Evolutionary conservation across 2,329 filamentous ascomycete species (phyloP), one percentile per base, ranked within the genome.

Genomic region (Phaeosphaeriaceae sp.): DNA sequence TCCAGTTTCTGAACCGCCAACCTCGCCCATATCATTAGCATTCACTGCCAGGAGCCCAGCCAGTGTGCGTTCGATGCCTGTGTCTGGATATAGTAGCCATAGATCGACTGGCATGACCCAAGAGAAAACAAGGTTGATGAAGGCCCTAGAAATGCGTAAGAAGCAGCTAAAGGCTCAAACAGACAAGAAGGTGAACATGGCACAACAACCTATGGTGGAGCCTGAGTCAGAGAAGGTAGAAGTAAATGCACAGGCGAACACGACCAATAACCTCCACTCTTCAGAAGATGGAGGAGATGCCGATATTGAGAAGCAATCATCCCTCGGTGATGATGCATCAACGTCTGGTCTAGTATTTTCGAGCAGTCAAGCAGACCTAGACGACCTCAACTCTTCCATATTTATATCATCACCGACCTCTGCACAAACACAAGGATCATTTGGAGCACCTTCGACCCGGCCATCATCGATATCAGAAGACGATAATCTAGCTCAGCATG

Each of bases 91-190:
- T 42, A 65, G 55, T 43, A 62, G 63, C 45, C 60, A 63, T 68
- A 78, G 58, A 68, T 76, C 72, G 63, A 79, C 71, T 9, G 76
- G 78, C n/a, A 88, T 95, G 64, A 91, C 90, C 1, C 90, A 90
- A 0, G 94, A 99, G 72, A 97, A 95, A 76, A 86, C 90, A 52
- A 83, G 94, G 46, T 79, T 99, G 55, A 92, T 96, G 90, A 97
- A 95, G 76, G 94, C 94, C 6, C 82, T 97, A 76, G 89, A 97
- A 73, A 75, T 97, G 60, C 84, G 93, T 43, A 94, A 95, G 74
- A 91, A 89, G 74, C 92, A 91, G 72, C 86, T 87, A 66, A 73
- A 73, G 42, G 68, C 64, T 17, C 57, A 68, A 51, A 63, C 73
- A 48, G 61, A 64, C 57, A 64, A 69, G 52, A 48, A 72, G 48